Base-by-base conservation (phyloP, 2,329 filamentous ascomycete species). In the Ramichloridium luteum region DNA sequence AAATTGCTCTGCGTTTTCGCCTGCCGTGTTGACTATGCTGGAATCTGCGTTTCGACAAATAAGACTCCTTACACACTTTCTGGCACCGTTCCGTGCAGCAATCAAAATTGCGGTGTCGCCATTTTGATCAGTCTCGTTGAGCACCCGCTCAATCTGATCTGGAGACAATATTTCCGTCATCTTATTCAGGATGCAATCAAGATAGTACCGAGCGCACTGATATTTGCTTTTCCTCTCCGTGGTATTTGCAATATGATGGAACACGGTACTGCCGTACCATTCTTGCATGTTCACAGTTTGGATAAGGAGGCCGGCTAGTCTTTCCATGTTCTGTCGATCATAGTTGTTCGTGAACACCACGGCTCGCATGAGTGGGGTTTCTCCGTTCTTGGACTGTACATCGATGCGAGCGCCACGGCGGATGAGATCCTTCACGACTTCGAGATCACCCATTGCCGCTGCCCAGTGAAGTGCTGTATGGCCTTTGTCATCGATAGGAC, bases 401-500 rank as follows among this genome's bases (percentile, higher is more conserved):
- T 74, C 72, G 11, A 84, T 66, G 38, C 74, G 74, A 8, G 88
- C 85, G 25, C 81, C 78, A 38, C 86, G 84, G 25, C 75, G 70
- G 46, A 90, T 79, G 12, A 98, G 66, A 55, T 93, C 80, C 55
- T 79, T 84, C 39, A 94, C 83, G 11, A 96, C 82, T 29, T 88
- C 81, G 16, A 94, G 67, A 45, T 96, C 90, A 36, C 90, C 90
- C 88, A 98, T 98, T 14, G 90, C 84, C 32, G 84, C 85, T 12
- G 86, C 90, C 90, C 90, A 98, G 54, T 98, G 90, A 44, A 98
- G 70, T 4, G 88, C 86, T 2, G 85, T 93, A 51, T 96, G 86
- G 6, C 79, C 78, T 48, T 93, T 85, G 26, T 85, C 80, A 54
- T 98, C 90, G 40, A 98, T 94, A n/a, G 78, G 69, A 55, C 83